Evolutionary conservation across 768 basidiomycete species (phyloP), one percentile per base, ranked within the genome.

Genomic region (Harrya chromipes): DNA sequence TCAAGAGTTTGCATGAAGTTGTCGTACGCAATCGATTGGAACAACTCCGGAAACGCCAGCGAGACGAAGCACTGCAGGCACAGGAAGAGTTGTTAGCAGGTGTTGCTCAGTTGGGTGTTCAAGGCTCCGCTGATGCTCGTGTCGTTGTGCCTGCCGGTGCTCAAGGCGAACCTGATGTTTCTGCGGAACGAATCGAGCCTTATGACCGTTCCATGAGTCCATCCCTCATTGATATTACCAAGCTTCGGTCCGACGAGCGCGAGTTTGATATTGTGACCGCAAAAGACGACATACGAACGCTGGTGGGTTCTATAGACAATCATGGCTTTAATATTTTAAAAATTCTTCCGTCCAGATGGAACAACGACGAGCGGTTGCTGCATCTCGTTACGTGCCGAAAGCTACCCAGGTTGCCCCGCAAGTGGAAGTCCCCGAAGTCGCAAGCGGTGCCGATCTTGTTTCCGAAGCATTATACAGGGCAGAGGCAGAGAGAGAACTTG

Each of bases 21-120:
- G 94, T 98, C 11, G 90, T 99, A 45, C 85, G 90, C 49, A 99
- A 99, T 65, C 82, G 97, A 37, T 75, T 99, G 13, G 97, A 98
- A 62, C 94, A 98, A 61, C 82, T 99, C 43, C 89, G 97, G 47
- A 94, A 94, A 67, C 82, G 87, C 44, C 97, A 99, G 70, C 81
- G 97, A 50, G 95, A 98, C 60, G 97, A 98, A 67, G 97, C 97
- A 4, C 67, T 94, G 41, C 89, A 90, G 58, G 93, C 94, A 0
- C 93, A 97, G 61, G 87, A 93, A 66, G 95, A 99, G 63, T 73
- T 90, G 38, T 75, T 89, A 46, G 87, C 89, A 27, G 89, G 86
- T 39, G 90, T 90, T 47, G 83, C 79, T 33, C 80, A 75, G 46
- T 75, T 78, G 23, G 83, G 79, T 4, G 79, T 77, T 59, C 64